Evolutionary conservation across 257 asterid genomes (phyloP), one percentile per base, ranked within the genome.

Genomic region (Anisodus acutangulus): DNA sequence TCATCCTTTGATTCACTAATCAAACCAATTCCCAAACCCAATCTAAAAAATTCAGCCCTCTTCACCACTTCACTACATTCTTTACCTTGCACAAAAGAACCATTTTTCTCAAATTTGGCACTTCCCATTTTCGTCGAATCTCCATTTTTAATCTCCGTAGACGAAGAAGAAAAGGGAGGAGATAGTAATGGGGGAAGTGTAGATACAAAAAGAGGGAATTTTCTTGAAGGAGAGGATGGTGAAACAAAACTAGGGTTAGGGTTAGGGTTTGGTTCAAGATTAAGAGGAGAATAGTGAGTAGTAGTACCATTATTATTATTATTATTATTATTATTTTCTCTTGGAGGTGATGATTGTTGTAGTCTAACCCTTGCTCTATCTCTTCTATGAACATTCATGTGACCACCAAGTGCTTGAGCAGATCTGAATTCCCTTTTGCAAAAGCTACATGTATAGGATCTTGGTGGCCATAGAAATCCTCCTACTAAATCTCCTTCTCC

Each of bases 351-450:
- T 11, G 78, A 72, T 11, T 90, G 35, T 11, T 90, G 93, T 22
- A 76, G 81, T 68, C 95, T 78, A 59, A 94, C 70, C 22, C 97
- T 88, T 0, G 98, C 99, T 55, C 98, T 79, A 78, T 96, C 99
- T 57, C 97, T 89, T 64, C 98, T 88, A 85, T 94, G 99, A 47
- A 96, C 98, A 86, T 96, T 96, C 99, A 96, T 96, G 87, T 96
- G 99, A 57, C 99, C 99, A 15, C 99, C 99, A 35, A 96, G 96
- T 6, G 98, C 98, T 83, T 94, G 99, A 63, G 99, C 99, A 76
- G 98, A 94, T 85, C 94, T 93, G 85, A 96, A 96, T 55, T 94
- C 97, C 78, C 98, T 92, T 47, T 91, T 93, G 90, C 99, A 96
- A 80, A 94, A 96, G 84, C 92, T 94, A 86, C 99, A 96, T 0